phyloP scores from a whole-genome alignment of 208 protist genomes.

The Lotmaria passim region DNA sequence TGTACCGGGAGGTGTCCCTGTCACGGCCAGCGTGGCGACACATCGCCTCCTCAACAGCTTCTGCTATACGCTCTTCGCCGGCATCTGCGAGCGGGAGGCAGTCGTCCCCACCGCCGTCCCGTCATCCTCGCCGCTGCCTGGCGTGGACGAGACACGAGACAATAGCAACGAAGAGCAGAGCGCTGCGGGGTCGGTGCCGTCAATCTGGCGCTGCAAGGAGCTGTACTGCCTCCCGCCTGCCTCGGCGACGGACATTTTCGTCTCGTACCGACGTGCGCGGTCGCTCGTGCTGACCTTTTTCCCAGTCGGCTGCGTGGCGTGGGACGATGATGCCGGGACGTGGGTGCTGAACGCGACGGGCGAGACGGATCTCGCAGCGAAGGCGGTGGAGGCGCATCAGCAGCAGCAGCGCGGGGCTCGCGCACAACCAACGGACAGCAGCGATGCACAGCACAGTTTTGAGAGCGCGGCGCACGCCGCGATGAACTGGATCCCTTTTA shows the following conservation, averaged over 20 bases:
- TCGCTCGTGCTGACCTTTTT: conserved; percentile 42
- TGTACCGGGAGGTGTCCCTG: neutral
- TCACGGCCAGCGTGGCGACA: conserved; percentile 38
- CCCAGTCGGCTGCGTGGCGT: conserved; percentile 28
- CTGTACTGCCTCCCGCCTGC: conserved; percentile 38
- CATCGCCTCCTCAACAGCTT: conserved; percentile 83
- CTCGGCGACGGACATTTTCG: conserved; percentile 42
- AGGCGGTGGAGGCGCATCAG: conserved; percentile 14
- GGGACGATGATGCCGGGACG: conserved; percentile 9
- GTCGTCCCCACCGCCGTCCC: neutral
- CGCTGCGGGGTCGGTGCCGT: neutral
- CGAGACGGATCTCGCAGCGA: conserved; percentile 28
- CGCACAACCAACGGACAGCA: neutral
- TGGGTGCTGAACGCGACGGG: conserved; percentile 34
- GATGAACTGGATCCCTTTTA: conserved; percentile 34
- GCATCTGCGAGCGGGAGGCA: conserved; percentile 30
- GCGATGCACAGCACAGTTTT: neutral
- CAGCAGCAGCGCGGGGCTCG: neutral
- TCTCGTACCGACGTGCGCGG: conserved; percentile 40
- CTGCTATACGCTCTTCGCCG: conserved; percentile 60
- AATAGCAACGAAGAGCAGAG: neutral
- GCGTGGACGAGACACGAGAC: too few species aligned
- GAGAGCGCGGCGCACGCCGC: neutral
- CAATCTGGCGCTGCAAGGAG: conserved; percentile 30
- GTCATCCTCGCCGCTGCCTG: too few species aligned